Evolutionary conservation across 495 filamentous ascomycete genomes (phyloP), one percentile per base, ranked within the genome.

Genomic region (Podospora fimiseda): DNA sequence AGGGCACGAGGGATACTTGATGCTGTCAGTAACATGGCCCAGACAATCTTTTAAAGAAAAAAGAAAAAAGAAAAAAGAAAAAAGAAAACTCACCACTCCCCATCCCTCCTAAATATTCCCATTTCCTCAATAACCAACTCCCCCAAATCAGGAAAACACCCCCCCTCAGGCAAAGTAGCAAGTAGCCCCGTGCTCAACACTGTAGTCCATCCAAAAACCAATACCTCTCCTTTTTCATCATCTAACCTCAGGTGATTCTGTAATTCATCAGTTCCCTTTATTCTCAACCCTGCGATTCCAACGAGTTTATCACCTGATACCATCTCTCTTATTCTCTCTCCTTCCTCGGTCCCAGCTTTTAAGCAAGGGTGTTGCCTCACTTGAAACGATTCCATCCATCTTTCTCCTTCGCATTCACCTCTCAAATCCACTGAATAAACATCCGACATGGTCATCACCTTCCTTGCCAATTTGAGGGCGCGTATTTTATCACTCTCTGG

Each of bases 131-230:
- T 7, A 37, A 8, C 33, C 7, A 37, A 7, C 33, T 37, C 33
- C 33, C 33, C 33, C 33, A 8, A 14, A 37, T 8, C 33, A 14
- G 14, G 39, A 16, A n/a, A 16, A 16, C 5, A 16, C 5, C 42
- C n/a, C 16, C 51, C 23, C 41, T 60, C 62, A 18, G 67, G 11
- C 11, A 33, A 33, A 33, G 6, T 58, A 15, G 60, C 56, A 21
- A 60, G 53, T 13, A 72, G 47, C 37, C 67, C 55, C 46, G 69
- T 62, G 37, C 68, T 69, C 21, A 72, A 40, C 30, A 72, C 57
- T n/a, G 57, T 58, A 11, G 60, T 61, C 38, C 64, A 57, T 50
- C 67, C 62, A 24, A 61, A 72, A 14, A 72, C 46, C 13, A 63
- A 53, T 5, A 72, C 58, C 8, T 59, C 44, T 3, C 61, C 65